Evolutionary conservation across 73 alveolate genomes (phyloP).

Genomic region (Urostyla sp.): DNA sequence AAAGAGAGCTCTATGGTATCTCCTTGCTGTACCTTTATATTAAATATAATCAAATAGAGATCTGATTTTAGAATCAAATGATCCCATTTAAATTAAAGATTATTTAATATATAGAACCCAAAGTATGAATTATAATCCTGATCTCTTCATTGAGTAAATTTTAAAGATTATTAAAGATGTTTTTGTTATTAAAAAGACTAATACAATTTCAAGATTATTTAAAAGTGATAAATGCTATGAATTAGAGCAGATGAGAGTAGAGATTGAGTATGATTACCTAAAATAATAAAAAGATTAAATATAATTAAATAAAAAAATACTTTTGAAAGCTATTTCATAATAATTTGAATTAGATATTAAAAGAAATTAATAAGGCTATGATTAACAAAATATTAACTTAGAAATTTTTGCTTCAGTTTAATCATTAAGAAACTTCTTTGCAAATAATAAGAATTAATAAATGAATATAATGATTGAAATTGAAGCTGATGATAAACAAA

Average conservation of each 20-base stretch:
- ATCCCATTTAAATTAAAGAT: conserved; percentile 7
- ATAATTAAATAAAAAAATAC: no score
- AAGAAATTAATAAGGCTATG: no score
- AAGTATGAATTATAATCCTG: conserved; percentile 27
- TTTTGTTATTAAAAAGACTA: conserved; percentile 33
- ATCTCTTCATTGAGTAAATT: conserved; percentile 41
- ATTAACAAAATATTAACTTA: no score
- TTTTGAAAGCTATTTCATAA: no score
- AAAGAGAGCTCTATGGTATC: conserved; percentile 52
- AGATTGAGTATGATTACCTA: conserved; percentile 14
- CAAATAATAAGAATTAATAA: no score
- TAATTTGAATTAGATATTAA: no score
- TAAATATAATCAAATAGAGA: conserved; percentile 1
- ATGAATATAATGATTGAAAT: no score
- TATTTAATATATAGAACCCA: not conserved
- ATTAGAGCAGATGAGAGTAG: conserved; percentile 26
- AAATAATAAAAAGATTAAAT: no score
- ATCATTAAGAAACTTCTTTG: no score
- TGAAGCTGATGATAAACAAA: no score
- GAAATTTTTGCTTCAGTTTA: no score
- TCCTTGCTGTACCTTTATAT: conserved; percentile 45
- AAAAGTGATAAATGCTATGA: conserved; percentile 13
- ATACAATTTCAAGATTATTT: not conserved
- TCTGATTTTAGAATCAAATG: not conserved
- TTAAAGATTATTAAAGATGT: conserved; percentile 5